phyloP scores from a whole-genome alignment of 768 basidiomycete genomes.

The Tylopilus rubrobrunneus region DNA sequence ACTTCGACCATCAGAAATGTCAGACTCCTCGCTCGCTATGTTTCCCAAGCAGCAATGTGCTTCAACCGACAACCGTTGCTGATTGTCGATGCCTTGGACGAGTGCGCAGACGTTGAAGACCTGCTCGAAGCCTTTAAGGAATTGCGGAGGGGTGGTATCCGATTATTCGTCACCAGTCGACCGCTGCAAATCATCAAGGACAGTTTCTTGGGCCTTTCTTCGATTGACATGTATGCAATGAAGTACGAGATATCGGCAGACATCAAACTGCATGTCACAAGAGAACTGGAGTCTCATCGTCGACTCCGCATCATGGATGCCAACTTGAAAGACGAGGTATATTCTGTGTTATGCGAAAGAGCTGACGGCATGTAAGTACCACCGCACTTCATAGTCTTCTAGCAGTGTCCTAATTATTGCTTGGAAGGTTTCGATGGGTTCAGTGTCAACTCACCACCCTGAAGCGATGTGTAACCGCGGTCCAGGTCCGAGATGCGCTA shows the following conservation, averaged over 20 bases:
- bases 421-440: neutral
- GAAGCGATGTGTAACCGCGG: no score
- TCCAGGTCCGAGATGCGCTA: no score
- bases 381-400: neutral
- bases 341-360: neutral
- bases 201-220: neutral
- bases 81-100: conserved; percentile 17
- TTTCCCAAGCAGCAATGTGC: neutral
- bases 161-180: conserved; percentile 13
- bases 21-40: neutral
- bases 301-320: neutral
- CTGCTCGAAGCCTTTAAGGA: neutral
- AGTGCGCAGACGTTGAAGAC: conserved; percentile 3
- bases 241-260: neutral
- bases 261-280: conserved; percentile 5
- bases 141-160: neutral
- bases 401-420: no score
- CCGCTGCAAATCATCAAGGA: conserved; percentile 12
- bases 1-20: neutral
- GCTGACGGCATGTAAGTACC: conserved; percentile 14
- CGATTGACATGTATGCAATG: conserved; percentile 5
- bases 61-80: neutral
- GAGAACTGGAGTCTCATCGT: conserved; percentile 8
- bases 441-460: neutral
- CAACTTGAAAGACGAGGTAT: conserved; percentile 6